These are phyloP conservation scores for Mycena haematopus DNA, from an alignment of 768 basidiomycete species.

Conservation along the genomic window DNA sequence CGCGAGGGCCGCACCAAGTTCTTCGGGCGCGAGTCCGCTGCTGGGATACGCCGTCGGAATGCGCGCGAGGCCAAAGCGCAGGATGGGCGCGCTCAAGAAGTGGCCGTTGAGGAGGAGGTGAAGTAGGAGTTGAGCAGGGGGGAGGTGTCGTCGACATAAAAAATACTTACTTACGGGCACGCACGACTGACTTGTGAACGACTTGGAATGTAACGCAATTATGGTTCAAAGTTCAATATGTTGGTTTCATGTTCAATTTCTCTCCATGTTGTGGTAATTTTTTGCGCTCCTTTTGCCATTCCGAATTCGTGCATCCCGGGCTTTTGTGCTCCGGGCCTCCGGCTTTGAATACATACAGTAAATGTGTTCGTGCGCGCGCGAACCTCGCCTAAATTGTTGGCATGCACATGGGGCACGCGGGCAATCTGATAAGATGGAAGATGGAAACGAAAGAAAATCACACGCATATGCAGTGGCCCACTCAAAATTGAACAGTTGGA, in stretches of 20 bases:
- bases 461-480: too few species aligned
- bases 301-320: too few species aligned
- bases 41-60: slow-evolving; percentile 43
- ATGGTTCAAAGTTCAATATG: too few species aligned
- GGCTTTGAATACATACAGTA: too few species aligned
- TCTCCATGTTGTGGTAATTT: too few species aligned
- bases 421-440: slow-evolving; percentile 6
- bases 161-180: slow-evolving; percentile 3
- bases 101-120: slow-evolving; percentile 19
- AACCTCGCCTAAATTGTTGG: slow-evolving; percentile 1
- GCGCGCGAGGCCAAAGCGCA: slow-evolving; percentile 32
- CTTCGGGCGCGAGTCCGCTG: slow-evolving; percentile 62
- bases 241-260: background rate
- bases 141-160: background rate
- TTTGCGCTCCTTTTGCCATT: too few species aligned
- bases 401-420: background rate
- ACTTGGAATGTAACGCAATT: slow-evolving; percentile 1
- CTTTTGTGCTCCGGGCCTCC: too few species aligned
- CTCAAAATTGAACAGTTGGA: too few species aligned
- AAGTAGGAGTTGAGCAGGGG: slow-evolving; percentile 3
- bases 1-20: slow-evolving; percentile 68
- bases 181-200: slow-evolving; percentile 7
- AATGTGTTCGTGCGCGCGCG: background rate
- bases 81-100: background rate
- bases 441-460: background rate